Conservation (phyloP, 352 stramenopile species). For the Phytopythium aichiense region DNA sequence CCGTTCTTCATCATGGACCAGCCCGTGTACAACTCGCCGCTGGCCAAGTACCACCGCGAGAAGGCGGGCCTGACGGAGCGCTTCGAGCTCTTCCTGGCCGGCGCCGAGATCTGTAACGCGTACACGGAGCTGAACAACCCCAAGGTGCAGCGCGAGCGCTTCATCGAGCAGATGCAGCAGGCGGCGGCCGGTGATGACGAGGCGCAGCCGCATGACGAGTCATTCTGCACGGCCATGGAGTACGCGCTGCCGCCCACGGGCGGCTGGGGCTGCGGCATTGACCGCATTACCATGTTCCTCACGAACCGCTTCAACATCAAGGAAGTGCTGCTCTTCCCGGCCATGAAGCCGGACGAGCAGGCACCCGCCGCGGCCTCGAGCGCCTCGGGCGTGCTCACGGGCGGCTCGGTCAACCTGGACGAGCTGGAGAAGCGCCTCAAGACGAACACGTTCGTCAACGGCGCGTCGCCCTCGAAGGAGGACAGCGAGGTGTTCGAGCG, state of each 20-base stretch:
- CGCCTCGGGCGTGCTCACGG: conserved; percentile 19
- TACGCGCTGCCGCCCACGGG: conserved; percentile 97
- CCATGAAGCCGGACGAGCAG: conserved; percentile 97
- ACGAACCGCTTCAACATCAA: conserved; percentile 95
- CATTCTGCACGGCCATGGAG: conserved; percentile 93
- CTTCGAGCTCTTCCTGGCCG: conserved; percentile 98
- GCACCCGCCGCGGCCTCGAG: conserved; percentile 11
- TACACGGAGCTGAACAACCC: conserved; percentile 99
- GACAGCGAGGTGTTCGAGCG: conserved; percentile 60
- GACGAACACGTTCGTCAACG: conserved; percentile 60
- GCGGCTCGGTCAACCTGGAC: conserved; percentile 49
- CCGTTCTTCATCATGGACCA: conserved; percentile 99
- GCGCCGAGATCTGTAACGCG: conserved; percentile 97
- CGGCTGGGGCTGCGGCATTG: conserved; percentile 97
- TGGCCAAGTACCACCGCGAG: conserved; percentile 95
- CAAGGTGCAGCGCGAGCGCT: conserved; percentile 81
- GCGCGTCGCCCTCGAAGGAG: conserved; percentile 65
- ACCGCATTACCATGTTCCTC: conserved; percentile 97
- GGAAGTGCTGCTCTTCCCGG: conserved; percentile 99
- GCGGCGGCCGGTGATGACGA: conserved; percentile 78
- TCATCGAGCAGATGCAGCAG: conserved; percentile 80
- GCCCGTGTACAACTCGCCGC: conserved; percentile 96
- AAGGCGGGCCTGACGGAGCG: conserved; percentile 94
- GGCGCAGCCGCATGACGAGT: conserved; percentile 92
- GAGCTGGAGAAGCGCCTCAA: conserved; percentile 65